These are phyloP conservation scores for Zygoascus tannicola DNA, from an alignment of 805 yeast genomes.

Conservation along the genomic window DNA sequence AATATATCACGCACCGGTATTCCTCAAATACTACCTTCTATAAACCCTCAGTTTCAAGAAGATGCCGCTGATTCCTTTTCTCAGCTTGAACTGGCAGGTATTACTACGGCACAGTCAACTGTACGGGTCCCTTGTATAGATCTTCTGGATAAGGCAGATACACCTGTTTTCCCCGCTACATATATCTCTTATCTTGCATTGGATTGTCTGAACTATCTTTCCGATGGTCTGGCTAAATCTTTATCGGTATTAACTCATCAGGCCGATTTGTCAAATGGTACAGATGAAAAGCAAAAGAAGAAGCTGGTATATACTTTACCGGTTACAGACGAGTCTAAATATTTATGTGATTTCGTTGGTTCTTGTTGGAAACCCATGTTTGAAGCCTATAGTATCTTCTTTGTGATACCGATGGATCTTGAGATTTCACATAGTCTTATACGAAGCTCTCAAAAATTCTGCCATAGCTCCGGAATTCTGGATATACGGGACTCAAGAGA, in stretches of 20 bases:
- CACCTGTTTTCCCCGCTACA: constrained; percentile 57
- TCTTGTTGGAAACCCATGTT: constrained; percentile 33
- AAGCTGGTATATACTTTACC: neutral
- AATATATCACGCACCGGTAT: constrained; percentile 15
- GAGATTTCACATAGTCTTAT: constrained; percentile 60
- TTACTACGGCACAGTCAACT: constrained; percentile 28
- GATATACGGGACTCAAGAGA: constrained; percentile 50
- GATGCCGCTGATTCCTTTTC: neutral
- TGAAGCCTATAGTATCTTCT: constrained; percentile 38
- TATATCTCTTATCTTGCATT: constrained; percentile 54
- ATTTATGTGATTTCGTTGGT: constrained; percentile 14
- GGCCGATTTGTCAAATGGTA: neutral
- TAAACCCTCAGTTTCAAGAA: neutral
- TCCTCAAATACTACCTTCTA: constrained; percentile 12
- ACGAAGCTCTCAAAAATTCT: constrained; percentile 66
- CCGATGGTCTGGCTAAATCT: constrained; percentile 59
- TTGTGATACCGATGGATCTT: constrained; percentile 60
- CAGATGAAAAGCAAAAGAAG: neutral
- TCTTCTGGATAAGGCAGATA: constrained; percentile 67
- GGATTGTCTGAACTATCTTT: constrained; percentile 41
- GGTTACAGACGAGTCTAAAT: neutral
- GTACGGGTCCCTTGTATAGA: constrained; percentile 56
- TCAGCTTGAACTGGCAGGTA: constrained; percentile 5
- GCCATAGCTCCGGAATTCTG: constrained; percentile 77
- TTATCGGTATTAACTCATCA: constrained; percentile 6